phyloP scores from a whole-genome alignment of 805 yeast species.

The Saccharomycopsis malanga region DNA sequence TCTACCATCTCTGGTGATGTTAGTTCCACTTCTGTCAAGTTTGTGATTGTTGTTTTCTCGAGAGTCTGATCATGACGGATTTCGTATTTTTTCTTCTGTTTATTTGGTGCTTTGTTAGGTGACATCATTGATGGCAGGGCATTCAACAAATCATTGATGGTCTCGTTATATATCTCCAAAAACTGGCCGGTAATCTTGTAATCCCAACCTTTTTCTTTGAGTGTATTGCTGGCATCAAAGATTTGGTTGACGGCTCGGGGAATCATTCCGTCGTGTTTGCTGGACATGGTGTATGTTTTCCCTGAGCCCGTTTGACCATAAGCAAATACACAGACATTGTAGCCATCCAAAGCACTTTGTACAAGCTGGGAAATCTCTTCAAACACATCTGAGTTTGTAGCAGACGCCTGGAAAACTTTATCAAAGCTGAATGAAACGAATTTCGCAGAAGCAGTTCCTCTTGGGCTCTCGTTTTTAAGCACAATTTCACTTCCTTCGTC shows the following conservation, averaged over 20 bases:
- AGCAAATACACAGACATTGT: slow-evolving; percentile 88
- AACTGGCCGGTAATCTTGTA: slow-evolving; percentile 65
- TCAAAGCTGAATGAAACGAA: slow-evolving; percentile 57
- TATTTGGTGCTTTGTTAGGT: slow-evolving; percentile 1
- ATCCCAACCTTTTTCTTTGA: slow-evolving; percentile 54
- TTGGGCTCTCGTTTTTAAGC: slow-evolving; percentile 24
- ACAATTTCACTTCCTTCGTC: slow-evolving; percentile 26
- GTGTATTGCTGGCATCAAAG: slow-evolving; percentile 44
- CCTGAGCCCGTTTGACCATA: slow-evolving; percentile 98
- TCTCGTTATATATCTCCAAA: slow-evolving; percentile 85
- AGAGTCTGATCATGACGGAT: slow-evolving; percentile 59
- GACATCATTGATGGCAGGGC: slow-evolving; percentile 20
- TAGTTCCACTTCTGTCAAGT: slow-evolving; percentile 45
- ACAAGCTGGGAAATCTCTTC: slow-evolving; percentile 80
- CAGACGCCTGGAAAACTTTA: slow-evolving; percentile 53
- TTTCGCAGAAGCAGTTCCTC: slow-evolving; percentile 10
- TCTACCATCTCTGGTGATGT: slow-evolving; percentile 42
- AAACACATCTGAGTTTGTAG: slow-evolving; percentile 59
- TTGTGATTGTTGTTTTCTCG: slow-evolving; percentile 54
- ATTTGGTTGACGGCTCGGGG: slow-evolving; percentile 69
- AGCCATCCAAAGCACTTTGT: slow-evolving; percentile 83
- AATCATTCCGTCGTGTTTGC: slow-evolving; percentile 66
- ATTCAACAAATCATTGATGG: slow-evolving; percentile 58
- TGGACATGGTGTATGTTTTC: slow-evolving; percentile 86
- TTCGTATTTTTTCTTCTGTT: slow-evolving; percentile 42